A percentile compares a stretch with the other conserved stretches of the same genome.
phyloP scores from a whole-genome alignment of 73 alveolate genomes.

The Paramecium sonneborni region DNA sequence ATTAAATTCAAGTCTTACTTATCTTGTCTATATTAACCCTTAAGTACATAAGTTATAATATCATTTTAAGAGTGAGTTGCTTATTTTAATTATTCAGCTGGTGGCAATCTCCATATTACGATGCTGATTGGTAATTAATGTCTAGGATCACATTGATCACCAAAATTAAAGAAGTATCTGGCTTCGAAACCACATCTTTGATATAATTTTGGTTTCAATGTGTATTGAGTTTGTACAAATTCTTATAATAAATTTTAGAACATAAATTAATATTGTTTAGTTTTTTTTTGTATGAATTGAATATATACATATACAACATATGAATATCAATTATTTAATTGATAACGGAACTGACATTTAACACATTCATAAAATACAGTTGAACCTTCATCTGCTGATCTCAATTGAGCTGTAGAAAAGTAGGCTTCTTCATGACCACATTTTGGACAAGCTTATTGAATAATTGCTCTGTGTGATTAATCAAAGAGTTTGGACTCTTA shows the following conservation, averaged over 20 bases:
- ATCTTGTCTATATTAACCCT: not conserved
- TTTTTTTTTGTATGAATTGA: not conserved
- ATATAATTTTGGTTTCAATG: not conserved
- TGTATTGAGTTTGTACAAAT: not conserved
- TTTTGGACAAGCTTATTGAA: conserved; percentile 88
- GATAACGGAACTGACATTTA: conserved; percentile 80
- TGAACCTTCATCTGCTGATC: conserved; percentile 98
- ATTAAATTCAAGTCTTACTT: not conserved
- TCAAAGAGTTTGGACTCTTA: conserved; percentile 40
- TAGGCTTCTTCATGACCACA: conserved; percentile 86
- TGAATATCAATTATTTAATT: conserved; percentile 55
- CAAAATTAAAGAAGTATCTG: conserved; percentile 17
- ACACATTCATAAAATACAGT: conserved; percentile 96
- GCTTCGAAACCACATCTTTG: not conserved
- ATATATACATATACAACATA: not conserved
- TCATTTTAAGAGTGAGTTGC: not conserved
- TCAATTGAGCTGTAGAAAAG: conserved; percentile 82
- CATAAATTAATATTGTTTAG: not conserved
- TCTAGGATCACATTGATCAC: not conserved
- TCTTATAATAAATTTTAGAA: not conserved
- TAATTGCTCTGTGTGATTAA: conserved; percentile 77
- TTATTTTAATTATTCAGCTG: not conserved
- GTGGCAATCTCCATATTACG: not conserved
- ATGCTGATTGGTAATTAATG: not conserved
- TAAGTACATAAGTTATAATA: not conserved